Evolutionary conservation across 352 stramenopile species (phyloP).

Genomic region (Phytophthora litchii): DNA sequence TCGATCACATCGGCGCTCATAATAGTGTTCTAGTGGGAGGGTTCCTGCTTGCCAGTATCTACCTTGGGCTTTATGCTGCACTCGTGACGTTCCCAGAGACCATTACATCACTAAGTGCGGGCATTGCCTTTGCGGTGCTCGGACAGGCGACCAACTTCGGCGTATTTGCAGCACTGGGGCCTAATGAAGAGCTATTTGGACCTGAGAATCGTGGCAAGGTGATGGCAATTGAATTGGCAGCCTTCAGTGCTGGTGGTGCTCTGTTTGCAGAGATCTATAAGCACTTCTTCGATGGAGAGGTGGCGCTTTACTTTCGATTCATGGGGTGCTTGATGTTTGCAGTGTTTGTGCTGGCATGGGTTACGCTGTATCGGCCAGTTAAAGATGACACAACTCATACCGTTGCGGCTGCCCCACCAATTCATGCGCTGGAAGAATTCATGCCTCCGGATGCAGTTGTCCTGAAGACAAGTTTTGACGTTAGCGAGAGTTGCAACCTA

Average conservation of each 20-base stretch:
- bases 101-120: constrained; percentile 60
- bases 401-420: constrained; percentile 13
- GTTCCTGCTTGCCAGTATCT: constrained; percentile 44
- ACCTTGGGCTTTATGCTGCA: constrained; percentile 45
- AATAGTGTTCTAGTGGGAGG: constrained; percentile 58
- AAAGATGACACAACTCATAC: constrained; percentile 11
- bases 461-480: constrained; percentile 6
- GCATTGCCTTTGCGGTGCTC: constrained; percentile 58
- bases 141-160: constrained; percentile 73
- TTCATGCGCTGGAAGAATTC: constrained; percentile 52
- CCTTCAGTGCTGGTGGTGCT: constrained; percentile 72
- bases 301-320: constrained; percentile 70
- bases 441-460: constrained; percentile 32
- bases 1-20: constrained; percentile 70
- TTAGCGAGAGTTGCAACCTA: constrained; percentile 11
- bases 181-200: constrained; percentile 78
- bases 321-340: constrained; percentile 59
- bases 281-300: constrained; percentile 55
- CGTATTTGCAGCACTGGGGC: constrained; percentile 70
- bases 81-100: constrained; percentile 32
- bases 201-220: constrained; percentile 70
- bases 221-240: constrained; percentile 67
- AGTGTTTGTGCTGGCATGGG: constrained; percentile 61
- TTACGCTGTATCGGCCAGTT: constrained; percentile 48
- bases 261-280: constrained; percentile 77